Evolutionary conservation across 371 early-diverging fungal genomes (phyloP).

Genomic region (Capniomyces stellatus): DNA sequence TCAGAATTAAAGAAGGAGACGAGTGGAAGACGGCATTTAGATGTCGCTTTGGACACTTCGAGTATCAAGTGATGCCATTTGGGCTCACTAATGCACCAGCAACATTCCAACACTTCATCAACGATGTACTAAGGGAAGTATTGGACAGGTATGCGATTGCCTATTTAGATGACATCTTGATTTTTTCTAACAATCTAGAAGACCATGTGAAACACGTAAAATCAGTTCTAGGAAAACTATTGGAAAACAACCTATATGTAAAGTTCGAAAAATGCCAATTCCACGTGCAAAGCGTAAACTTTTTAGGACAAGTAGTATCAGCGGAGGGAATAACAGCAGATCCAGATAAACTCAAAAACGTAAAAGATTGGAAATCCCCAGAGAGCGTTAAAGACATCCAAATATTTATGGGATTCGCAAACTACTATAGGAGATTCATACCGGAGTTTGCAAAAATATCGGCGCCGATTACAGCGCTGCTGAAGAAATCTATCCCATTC

Average conservation of each 20-base stretch:
- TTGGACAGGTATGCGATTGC: constrained; percentile 2
- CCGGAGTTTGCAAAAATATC: neutral
- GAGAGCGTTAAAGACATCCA: neutral
- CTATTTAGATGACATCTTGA: constrained; percentile 6
- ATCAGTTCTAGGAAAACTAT: constrained; percentile 19
- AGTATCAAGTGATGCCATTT: constrained; percentile 32
- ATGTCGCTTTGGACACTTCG: constrained; percentile 22
- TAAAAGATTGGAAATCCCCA: constrained; percentile 5
- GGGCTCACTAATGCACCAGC: constrained; percentile 23
- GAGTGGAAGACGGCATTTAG: constrained; percentile 31
- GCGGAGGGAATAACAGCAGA: neutral
- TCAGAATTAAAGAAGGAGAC: constrained; percentile 13
- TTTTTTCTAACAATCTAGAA: constrained; percentile 1
- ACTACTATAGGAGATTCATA: constrained; percentile 4
- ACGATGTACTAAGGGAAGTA: constrained; percentile 2
- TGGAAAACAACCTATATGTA: neutral
- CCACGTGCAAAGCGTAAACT: constrained; percentile 16
- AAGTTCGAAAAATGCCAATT: constrained; percentile 37
- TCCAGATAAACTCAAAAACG: neutral
- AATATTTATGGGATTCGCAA: constrained; percentile 4
- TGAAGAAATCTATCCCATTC: neutral
- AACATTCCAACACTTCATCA: constrained; percentile 3
- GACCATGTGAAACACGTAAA: constrained; percentile 7
- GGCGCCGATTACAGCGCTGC: neutral
- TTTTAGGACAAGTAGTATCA: constrained; percentile 26